Percentiles rank a stretch among this genome's conserved stretches.
Conservation (phyloP, 345 rosid genomes). For the Eucalyptus cloeziana region DNA sequence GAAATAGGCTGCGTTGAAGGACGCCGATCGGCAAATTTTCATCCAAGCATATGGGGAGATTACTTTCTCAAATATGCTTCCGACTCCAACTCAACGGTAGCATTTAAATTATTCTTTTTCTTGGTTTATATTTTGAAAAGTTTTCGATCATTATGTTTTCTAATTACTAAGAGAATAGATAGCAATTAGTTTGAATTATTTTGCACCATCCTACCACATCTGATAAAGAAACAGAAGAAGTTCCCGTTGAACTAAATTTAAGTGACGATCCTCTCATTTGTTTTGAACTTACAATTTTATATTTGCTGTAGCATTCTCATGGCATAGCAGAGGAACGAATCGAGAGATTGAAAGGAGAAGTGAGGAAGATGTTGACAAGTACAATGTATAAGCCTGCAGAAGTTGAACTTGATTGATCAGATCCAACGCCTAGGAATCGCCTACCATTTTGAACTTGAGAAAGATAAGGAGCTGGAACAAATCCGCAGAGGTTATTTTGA, state of each 20-base stretch:
- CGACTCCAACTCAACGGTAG: no score
- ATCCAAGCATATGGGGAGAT: no score
- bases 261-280: not conserved
- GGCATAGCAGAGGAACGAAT: not conserved
- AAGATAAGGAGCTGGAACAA: not conserved
- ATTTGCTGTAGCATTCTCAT: not conserved
- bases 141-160: no score
- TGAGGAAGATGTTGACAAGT: not conserved
- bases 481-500: not conserved
- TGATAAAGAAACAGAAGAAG: no score
- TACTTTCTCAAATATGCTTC: no score
- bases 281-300: not conserved
- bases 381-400: not conserved
- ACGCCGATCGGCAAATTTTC: no score
- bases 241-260: not conserved
- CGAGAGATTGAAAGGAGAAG: not conserved
- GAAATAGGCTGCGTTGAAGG: no score
- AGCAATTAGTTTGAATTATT: no score
- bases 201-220: no score
- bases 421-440: conserved; percentile 9
- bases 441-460: conserved; percentile 8
- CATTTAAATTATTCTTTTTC: no score
- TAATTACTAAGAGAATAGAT: rapidly evolving
- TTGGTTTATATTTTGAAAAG: no score
- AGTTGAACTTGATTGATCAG: conserved; percentile 10